Conservation (phyloP, 768 basidiomycete species). For the Pisolithus sp. region DNA sequence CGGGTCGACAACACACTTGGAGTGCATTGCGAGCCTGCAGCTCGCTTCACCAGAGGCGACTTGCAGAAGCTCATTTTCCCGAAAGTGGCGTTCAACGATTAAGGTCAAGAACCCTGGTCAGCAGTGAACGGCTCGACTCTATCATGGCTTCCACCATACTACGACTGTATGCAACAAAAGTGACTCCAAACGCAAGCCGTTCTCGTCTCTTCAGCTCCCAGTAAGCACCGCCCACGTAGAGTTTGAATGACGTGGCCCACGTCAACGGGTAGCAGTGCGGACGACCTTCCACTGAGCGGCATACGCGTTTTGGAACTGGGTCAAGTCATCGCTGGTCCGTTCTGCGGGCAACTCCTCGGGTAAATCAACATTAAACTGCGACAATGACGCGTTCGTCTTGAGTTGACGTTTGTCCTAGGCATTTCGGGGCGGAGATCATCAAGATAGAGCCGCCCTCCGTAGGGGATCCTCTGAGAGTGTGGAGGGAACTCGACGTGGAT, state of each 20-base stretch:
- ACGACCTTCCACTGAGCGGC: conserved; percentile 52
- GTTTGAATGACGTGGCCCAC: not conserved
- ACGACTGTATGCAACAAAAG: not conserved
- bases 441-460: conserved; percentile 59
- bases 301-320: conserved; percentile 64
- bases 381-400: not conserved
- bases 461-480: conserved; percentile 65
- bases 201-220: not conserved
- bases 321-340: conserved; percentile 67
- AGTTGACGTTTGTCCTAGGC: conserved; percentile 30
- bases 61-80: too few relatives aligned
- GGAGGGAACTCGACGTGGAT: conserved; percentile 65
- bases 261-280: conserved; percentile 10
- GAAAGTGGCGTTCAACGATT: too few relatives aligned
- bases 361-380: conserved; percentile 20
- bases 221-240: not conserved
- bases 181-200: not conserved
- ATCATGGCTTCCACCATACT: not conserved
- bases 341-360: conserved; percentile 69
- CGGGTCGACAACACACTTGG: too few relatives aligned
- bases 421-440: conserved; percentile 69
- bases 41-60: too few relatives aligned
- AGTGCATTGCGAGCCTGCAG: too few relatives aligned
- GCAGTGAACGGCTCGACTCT: not conserved
- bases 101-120: too few relatives aligned